Conservation (phyloP, 2,329 filamentous ascomycete genomes). For the Amylocarpus encephaloides region DNA sequence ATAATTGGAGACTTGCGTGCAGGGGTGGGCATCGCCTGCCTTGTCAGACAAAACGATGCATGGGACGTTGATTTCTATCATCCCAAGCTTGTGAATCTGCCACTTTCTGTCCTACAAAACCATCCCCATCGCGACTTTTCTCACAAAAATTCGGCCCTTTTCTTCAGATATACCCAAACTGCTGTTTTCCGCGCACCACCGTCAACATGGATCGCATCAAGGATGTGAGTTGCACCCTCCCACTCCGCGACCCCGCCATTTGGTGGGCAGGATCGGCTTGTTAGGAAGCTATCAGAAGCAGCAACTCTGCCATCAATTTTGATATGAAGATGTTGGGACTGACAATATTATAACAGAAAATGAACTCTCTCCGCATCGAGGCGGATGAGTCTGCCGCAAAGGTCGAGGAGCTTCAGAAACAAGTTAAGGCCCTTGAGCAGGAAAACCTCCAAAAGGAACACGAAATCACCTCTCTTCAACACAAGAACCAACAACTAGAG, state of each 20-base stretch:
- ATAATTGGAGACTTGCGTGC: not conserved
- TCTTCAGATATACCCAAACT: constrained; percentile 9
- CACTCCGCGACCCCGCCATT: constrained; percentile 29
- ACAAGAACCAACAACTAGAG: constrained; percentile 93
- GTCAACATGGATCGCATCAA: constrained; percentile 79
- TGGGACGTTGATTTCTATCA: not conserved
- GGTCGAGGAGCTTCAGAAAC: constrained; percentile 79
- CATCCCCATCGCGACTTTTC: constrained; percentile 4
- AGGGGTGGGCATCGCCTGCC: constrained; percentile 7
- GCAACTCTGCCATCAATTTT: not conserved
- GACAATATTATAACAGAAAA: constrained; percentile 56
- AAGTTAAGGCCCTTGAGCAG: constrained; percentile 87
- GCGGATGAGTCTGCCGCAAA: constrained; percentile 77
- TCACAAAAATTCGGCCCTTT: not conserved
- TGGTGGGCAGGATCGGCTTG: constrained; percentile 14
- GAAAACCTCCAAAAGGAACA: constrained; percentile 96
- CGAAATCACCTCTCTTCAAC: constrained; percentile 90
- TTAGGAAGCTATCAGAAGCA: constrained; percentile 9
- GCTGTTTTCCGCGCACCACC: constrained; percentile 8
- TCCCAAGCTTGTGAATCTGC: constrained; percentile 2
- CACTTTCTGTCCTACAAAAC: constrained; percentile 1
- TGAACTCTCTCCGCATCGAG: constrained; percentile 90
- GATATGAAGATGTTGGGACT: constrained; percentile 6
- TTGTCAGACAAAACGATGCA: constrained; percentile 10
- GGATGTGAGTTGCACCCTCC: constrained; percentile 57